phyloP scores from a whole-genome alignment of 2,329 filamentous ascomycete species.

The Fusarium sp. region DNA sequence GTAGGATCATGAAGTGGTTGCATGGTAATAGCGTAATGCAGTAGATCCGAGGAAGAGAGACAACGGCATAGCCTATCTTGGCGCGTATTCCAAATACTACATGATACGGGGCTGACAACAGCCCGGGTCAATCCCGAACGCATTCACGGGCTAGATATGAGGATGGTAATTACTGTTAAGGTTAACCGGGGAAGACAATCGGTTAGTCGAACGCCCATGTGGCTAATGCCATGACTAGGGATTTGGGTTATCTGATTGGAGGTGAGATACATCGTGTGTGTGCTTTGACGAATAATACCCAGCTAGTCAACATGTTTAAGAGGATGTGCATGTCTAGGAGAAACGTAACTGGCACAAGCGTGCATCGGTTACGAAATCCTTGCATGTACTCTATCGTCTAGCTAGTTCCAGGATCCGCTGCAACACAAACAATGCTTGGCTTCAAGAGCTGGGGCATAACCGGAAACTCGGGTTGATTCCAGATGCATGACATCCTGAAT shows the following conservation, averaged over 20 bases:
- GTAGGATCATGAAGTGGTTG: not conserved
- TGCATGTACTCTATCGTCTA: not conserved
- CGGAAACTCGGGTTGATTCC: not conserved
- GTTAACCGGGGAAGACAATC: not conserved
- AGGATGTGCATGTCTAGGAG: not conserved
- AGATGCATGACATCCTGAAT: fast-evolving
- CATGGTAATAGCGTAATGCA: not conserved
- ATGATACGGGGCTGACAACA: fast-evolving
- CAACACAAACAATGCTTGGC: not conserved
- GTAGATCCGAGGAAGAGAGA: not conserved
- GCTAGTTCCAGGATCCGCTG: not conserved
- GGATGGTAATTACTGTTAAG: not conserved
- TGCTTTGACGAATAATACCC: not conserved
- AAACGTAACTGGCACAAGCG: not conserved
- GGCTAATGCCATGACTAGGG: not conserved
- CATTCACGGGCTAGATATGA: fast-evolving
- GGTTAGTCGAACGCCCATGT: not conserved
- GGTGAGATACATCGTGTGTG: not conserved
- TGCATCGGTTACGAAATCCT: not conserved
- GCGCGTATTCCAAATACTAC: not conserved
- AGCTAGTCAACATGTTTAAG: too few species aligned
- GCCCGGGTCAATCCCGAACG: not conserved
- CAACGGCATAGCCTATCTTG: not conserved
- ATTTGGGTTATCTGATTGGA: not conserved
- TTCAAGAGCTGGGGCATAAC: not conserved